Evolutionary conservation across 176 grass and related monocot genomes (phyloP).

Genomic region (Avena eriantha): DNA sequence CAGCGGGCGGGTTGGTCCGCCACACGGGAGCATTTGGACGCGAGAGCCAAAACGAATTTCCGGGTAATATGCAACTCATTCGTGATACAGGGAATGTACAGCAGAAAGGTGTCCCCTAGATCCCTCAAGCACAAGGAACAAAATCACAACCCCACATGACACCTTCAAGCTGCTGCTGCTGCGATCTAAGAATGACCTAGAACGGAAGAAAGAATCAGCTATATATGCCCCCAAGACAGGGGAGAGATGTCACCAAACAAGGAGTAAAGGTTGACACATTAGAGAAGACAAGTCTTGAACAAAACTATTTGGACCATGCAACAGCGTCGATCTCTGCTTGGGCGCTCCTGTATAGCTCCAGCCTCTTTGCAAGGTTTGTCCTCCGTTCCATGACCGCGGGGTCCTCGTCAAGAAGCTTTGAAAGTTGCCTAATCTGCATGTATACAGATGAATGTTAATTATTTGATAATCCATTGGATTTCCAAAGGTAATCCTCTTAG

Average conservation of each 20-base stretch:
- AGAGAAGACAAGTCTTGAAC: slow-evolving; percentile 11
- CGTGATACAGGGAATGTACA: slow-evolving; percentile 44
- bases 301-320: slow-evolving; percentile 82
- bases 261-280: slow-evolving; percentile 32
- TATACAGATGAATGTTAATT: slow-evolving; percentile 19
- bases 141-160: slow-evolving; percentile 50
- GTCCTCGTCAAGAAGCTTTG: slow-evolving; percentile 84
- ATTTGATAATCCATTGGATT: background rate
- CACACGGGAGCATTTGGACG: too few species aligned
- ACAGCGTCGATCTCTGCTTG: slow-evolving; percentile 84
- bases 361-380: slow-evolving; percentile 75
- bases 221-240: slow-evolving; percentile 54
- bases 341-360: slow-evolving; percentile 82
- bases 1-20: too few species aligned
- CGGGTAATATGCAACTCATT: slow-evolving; percentile 44
- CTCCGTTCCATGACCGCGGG: slow-evolving; percentile 86
- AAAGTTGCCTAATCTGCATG: slow-evolving; percentile 86
- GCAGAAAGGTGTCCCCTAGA: slow-evolving; percentile 41
- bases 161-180: slow-evolving; percentile 42
- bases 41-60: too few species aligned
- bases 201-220: slow-evolving; percentile 49
- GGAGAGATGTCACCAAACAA: slow-evolving; percentile 46
- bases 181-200: slow-evolving; percentile 56
- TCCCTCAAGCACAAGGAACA: slow-evolving; percentile 63
- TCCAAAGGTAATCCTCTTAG: background rate